A percentile compares a stretch with the other conserved stretches of the same genome.
phyloP scores from a whole-genome alignment of 2,329 filamentous ascomycete genomes.

The Aspergillus sergii region DNA sequence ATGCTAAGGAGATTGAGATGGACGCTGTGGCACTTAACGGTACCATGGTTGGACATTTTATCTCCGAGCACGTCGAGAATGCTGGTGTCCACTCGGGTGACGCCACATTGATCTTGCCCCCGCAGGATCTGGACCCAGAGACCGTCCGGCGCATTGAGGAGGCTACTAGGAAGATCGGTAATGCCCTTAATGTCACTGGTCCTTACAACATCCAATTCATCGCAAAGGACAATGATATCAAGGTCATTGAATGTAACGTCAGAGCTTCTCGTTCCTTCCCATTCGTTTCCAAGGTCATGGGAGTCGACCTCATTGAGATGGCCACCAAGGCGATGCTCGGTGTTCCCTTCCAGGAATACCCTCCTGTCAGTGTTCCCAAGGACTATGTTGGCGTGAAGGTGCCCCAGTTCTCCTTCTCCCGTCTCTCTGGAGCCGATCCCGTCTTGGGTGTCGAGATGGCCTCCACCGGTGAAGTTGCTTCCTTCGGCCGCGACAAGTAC shows the following conservation, averaged over 20 bases:
- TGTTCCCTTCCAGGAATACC: slow-evolving; percentile 79
- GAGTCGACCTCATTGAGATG: slow-evolving; percentile 96
- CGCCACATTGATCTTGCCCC: slow-evolving; percentile 90
- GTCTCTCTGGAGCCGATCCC: slow-evolving; percentile 91
- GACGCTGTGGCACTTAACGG: slow-evolving; percentile 93
- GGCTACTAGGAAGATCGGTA: slow-evolving; percentile 91
- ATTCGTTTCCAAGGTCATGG: slow-evolving; percentile 98
- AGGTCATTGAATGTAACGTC: slow-evolving; percentile 99
- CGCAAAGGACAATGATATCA: slow-evolving; percentile 98
- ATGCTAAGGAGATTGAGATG: slow-evolving; percentile 99
- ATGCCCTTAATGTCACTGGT: slow-evolving; percentile 91
- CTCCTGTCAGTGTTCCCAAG: slow-evolving; percentile 71
- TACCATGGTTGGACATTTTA: slow-evolving; percentile 89
- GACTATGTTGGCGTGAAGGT: slow-evolving; percentile 96
- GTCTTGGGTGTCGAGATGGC: slow-evolving; percentile 99
- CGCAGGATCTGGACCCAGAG: slow-evolving; percentile 86
- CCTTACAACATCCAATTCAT: slow-evolving; percentile 99
- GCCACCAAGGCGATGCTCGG: slow-evolving; percentile 96
- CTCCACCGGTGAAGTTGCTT: slow-evolving; percentile 96
- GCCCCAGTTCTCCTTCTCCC: slow-evolving; percentile 98
- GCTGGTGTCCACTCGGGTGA: slow-evolving; percentile 98
- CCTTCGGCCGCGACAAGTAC: slow-evolving; percentile 92
- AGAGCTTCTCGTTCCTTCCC: slow-evolving; percentile 95
- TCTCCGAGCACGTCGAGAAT: slow-evolving; percentile 98
- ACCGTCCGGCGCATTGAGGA: slow-evolving; percentile 92